Conservation (phyloP, 2,329 filamentous ascomycete genomes). For the Periconia digitata region DNA sequence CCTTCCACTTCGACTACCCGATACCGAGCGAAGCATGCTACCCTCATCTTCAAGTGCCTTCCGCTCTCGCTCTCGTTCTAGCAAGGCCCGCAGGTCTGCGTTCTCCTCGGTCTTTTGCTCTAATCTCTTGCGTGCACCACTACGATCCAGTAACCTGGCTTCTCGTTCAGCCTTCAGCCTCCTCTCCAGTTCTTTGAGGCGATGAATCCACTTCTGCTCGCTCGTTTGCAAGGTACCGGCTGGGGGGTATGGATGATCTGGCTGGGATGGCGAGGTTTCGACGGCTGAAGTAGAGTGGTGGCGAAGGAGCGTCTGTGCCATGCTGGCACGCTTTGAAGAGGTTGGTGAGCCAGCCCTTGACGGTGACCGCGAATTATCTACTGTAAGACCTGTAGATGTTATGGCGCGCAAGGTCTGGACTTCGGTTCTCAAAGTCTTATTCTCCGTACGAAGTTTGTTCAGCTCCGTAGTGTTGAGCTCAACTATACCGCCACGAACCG, state of each 20-base stretch:
- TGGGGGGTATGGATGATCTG: conserved; percentile 35
- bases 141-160: conserved; percentile 79
- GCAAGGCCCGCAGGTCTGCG: conserved; percentile 65
- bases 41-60: conserved; percentile 23
- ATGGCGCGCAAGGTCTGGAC: conserved; percentile 64
- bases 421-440: conserved; percentile 62
- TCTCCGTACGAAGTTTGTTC: conserved; percentile 60
- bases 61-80: conserved; percentile 58
- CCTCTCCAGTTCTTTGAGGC: conserved; percentile 83
- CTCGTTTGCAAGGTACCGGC: conserved; percentile 47
- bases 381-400: conserved; percentile 27
- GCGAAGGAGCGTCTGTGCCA: conserved; percentile 56
- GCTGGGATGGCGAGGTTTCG: conserved; percentile 43
- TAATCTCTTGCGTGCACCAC: conserved; percentile 76
- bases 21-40: conserved; percentile 17
- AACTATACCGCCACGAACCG: conserved; percentile 42
- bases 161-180: conserved; percentile 89
- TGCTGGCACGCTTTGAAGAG: conserved; percentile 45
- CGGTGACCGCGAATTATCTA: conserved; percentile 26
- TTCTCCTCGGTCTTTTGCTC: conserved; percentile 77
- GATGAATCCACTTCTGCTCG: conserved; percentile 80
- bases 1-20: conserved; percentile 20
- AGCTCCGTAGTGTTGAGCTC: conserved; percentile 55
- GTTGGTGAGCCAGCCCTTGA: conserved; percentile 30
- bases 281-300: conserved; percentile 57